Evolutionary conservation across 2,329 filamentous ascomycete genomes (phyloP).

Genomic region (Knoxdaviesia proteae): DNA sequence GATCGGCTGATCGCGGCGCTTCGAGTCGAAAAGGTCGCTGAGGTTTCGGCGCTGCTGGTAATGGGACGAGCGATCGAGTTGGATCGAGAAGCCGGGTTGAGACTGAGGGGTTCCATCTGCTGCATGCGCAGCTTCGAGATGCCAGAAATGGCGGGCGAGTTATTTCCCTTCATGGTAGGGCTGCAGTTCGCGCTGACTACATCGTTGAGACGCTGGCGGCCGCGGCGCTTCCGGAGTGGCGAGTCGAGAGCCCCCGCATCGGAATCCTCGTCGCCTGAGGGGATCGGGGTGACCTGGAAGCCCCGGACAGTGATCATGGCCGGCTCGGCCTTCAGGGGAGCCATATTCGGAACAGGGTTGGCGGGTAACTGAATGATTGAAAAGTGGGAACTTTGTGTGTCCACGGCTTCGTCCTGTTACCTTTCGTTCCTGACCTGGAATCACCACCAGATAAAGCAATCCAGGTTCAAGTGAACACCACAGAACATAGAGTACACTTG

Average conservation of each 20-base stretch:
- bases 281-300: slow-evolving; percentile 30
- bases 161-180: slow-evolving; percentile 29
- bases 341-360: too few relatives aligned
- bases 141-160: slow-evolving; percentile 41
- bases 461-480: too few relatives aligned
- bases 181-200: slow-evolving; percentile 43
- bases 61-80: slow-evolving; percentile 22
- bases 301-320: slow-evolving; percentile 35
- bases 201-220: slow-evolving; percentile 26
- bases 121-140: slow-evolving; percentile 69
- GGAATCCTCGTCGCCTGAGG: slow-evolving; percentile 37
- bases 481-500: too few relatives aligned
- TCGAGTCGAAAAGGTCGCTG: not conserved
- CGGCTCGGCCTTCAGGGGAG: slow-evolving; percentile 8
- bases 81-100: slow-evolving; percentile 34
- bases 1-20: slow-evolving; percentile 34
- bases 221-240: slow-evolving; percentile 16
- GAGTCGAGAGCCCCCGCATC: slow-evolving; percentile 13
- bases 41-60: not conserved
- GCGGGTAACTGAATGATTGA: too few relatives aligned
- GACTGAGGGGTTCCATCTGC: slow-evolving; percentile 49
- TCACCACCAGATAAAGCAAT: too few relatives aligned
- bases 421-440: too few relatives aligned
- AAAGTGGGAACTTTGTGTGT: too few relatives aligned
- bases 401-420: too few relatives aligned